phyloP scores from a whole-genome alignment of 2,329 filamentous ascomycete species.

The Mollisiaceae sp. region DNA sequence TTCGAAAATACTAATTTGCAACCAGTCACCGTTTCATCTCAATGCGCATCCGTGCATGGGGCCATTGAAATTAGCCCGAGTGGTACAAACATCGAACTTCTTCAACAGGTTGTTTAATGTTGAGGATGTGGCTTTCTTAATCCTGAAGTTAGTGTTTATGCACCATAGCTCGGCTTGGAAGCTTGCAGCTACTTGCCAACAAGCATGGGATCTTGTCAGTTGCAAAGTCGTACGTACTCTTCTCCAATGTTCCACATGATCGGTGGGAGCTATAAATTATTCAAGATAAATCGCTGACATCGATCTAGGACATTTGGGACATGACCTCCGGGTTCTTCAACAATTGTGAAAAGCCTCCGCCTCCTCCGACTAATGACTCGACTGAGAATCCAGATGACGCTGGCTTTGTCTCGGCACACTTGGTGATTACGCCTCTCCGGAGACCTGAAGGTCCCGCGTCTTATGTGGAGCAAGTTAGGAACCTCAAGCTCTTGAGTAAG shows the following conservation, averaged over 20 bases:
- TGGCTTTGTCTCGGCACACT: conserved; percentile 21
- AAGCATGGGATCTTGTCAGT: conserved; percentile 14
- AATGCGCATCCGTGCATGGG: conserved; percentile 1
- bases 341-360: conserved; percentile 30
- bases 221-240: conserved; percentile 19
- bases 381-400: not conserved
- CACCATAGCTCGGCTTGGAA: conserved; percentile 26
- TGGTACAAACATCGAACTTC: conserved; percentile 11
- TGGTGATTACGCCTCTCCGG: conserved; percentile 28
- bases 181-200: conserved; percentile 29
- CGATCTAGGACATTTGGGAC: conserved; percentile 28
- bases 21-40: conserved; percentile 16
- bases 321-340: conserved; percentile 25
- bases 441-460: conserved; percentile 7
- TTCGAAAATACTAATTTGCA: not conserved
- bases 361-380: not conserved
- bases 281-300: not conserved
- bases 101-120: conserved; percentile 22
- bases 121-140: conserved; percentile 14
- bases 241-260: not conserved
- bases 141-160: conserved; percentile 22
- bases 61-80: conserved; percentile 14
- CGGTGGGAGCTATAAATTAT: not conserved
- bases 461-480: conserved; percentile 28
- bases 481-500: conserved; percentile 33